Base-by-base conservation (phyloP, 2,329 filamentous ascomycete species). In the Bipolaris cookei region DNA sequence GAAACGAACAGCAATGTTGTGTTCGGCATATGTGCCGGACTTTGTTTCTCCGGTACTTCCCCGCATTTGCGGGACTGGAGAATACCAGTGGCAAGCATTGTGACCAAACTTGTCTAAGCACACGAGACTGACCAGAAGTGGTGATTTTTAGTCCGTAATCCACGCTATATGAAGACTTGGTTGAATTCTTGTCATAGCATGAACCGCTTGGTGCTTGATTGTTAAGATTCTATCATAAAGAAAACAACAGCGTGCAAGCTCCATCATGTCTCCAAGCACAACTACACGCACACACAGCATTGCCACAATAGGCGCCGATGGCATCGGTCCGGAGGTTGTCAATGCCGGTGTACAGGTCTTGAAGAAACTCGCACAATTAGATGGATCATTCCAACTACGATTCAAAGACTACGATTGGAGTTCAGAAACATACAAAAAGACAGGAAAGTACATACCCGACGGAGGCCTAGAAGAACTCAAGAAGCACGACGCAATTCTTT, bases 281-380 rank as follows among this genome's bases (percentile, higher is more conserved):
- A 51, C 66, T 3, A 58, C 61, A 30, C 66, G 64, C 16, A 68
- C 61, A 21, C 58, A 73, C 45, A 73, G 65, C 47, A 71, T 74
- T 47, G 72, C 71, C 14, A 72, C 69, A 81, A 88, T 90, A 52
- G 86, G 87, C 0, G 88, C 86, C 6, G 88, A 90, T 67, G 88
- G 88, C 51, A 90, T 90, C 58, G 88, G 88, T 1, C 83, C 83
- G 1, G 88, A 90, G 72, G 88, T 90, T 10, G 84, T 89, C 72
- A 78, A 82, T 30, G 86, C 86, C 1, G 87, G 86, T 2, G 84
- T 90, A 7, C 78, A 82, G 39, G 88, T 88, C 0, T 75, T 91
- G 48, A 80, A 86, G 59, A 80, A 81, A 13, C 72, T 88, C 1
- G 77, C 80, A 4, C 69, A 79, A 32, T 77, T 82, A 1, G 76